phyloP scores from a whole-genome alignment of 208 protist genomes.

The Crithidia expoeki region DNA sequence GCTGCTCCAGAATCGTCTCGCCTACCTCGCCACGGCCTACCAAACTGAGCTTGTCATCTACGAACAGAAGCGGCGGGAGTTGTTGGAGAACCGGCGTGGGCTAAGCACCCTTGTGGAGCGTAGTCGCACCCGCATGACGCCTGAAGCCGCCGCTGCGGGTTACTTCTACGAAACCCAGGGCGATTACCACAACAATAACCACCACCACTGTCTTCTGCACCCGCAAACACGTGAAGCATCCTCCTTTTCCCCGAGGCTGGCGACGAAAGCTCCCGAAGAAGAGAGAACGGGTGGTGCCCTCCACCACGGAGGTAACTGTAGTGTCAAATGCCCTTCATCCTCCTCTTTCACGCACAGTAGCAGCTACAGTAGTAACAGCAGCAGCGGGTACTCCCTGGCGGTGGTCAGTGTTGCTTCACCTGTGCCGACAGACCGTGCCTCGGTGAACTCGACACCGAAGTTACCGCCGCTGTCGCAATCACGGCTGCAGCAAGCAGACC shows the following conservation, averaged over 20 bases:
- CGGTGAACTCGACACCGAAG: not conserved
- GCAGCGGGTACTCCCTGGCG: constrained; percentile 7
- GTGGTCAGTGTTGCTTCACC: constrained; percentile 20
- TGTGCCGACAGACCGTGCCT: not conserved
- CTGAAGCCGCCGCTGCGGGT: constrained; percentile 24
- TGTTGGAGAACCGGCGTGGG: constrained; percentile 16
- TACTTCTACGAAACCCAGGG: constrained; percentile 20
- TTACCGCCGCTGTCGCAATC: not conserved
- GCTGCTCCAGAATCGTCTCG: constrained; percentile 1
- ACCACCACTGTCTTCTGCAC: not conserved
- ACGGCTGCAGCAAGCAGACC: not conserved
- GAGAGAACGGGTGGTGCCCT: not conserved
- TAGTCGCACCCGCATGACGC: constrained; percentile 25
- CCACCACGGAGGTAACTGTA: too few species aligned
- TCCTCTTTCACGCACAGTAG: not conserved
- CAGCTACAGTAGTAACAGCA: constrained; percentile 3
- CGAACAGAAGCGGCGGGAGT: constrained; percentile 33
- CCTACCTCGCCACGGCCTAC: constrained; percentile 33
- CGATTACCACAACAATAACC: not conserved
- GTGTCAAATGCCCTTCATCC: too few species aligned
- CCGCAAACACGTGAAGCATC: not conserved
- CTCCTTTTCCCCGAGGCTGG: not conserved
- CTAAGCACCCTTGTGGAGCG: constrained; percentile 4
- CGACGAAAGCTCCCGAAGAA: not conserved
- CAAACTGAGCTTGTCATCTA: constrained; percentile 32